These are phyloP conservation scores for Barnettozyma californica DNA, from an alignment of 805 yeast genomes.

Conservation along the genomic window DNA sequence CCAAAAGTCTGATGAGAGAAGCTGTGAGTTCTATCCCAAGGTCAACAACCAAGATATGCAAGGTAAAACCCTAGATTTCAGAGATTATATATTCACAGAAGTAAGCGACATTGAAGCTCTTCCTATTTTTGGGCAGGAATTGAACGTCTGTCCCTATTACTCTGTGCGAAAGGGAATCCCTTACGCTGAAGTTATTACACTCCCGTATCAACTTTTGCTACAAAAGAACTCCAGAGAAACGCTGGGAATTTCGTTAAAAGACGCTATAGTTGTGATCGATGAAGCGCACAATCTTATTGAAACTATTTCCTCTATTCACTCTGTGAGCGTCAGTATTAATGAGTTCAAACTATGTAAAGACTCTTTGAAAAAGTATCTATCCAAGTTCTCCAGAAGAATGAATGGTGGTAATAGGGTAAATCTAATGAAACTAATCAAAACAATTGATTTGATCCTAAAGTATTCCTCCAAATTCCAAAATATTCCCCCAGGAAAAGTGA, in stretches of 20 bases:
- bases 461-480: conserved; percentile 38
- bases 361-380: conserved; percentile 50
- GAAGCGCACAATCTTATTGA: conserved; percentile 91
- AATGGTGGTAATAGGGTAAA: conserved; percentile 70
- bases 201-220: conserved; percentile 76
- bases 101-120: conserved; percentile 70
- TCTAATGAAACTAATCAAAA: conserved; percentile 54
- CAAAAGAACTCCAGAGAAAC: conserved; percentile 58
- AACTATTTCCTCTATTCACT: conserved; percentile 63
- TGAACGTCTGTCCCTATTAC: conserved; percentile 77
- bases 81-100: conserved; percentile 43
- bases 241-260: conserved; percentile 51
- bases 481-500: conserved; percentile 46
- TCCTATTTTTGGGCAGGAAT: conserved; percentile 48
- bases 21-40: conserved; percentile 40
- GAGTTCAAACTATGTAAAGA: conserved; percentile 43
- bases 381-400: conserved; percentile 57
- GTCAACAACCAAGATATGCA: conserved; percentile 21
- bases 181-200: conserved; percentile 66
- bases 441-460: conserved; percentile 45
- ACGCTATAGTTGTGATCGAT: conserved; percentile 73
- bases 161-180: conserved; percentile 54
- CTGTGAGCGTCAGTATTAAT: conserved; percentile 46
- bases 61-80: conserved; percentile 32
- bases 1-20: conserved; percentile 36